Conservation (phyloP, 768 basidiomycete species). For the Sistotremastrum suecicum region DNA sequence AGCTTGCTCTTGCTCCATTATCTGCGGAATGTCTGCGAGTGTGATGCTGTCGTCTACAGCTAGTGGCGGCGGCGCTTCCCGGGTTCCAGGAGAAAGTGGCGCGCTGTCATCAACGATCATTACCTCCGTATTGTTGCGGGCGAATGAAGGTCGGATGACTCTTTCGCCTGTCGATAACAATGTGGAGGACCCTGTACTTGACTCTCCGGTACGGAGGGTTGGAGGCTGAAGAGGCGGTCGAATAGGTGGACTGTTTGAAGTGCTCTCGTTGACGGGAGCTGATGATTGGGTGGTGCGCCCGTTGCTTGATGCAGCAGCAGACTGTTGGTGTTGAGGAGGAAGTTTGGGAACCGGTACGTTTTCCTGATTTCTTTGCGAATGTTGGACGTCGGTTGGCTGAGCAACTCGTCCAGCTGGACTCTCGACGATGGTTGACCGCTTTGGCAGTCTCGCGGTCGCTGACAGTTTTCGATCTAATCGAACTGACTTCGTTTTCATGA, state of each 20-base stretch:
- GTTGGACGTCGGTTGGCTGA: conserved; percentile 48
- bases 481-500: conserved; percentile 89
- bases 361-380: conserved; percentile 26
- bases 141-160: conserved; percentile 51
- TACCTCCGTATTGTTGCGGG: conserved; percentile 72
- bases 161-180: conserved; percentile 19
- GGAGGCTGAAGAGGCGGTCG: neutral
- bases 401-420: conserved; percentile 83
- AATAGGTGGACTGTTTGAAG: neutral
- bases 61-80: conserved; percentile 19
- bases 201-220: conserved; percentile 8
- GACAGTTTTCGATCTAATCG: conserved; percentile 93
- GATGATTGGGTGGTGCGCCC: conserved; percentile 14
- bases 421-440: conserved; percentile 91
- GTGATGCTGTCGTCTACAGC: conserved; percentile 73
- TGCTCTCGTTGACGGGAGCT: conserved; percentile 1
- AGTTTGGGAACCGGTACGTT: neutral
- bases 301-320: conserved; percentile 23
- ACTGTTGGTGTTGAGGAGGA: neutral
- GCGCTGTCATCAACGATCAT: conserved; percentile 77
- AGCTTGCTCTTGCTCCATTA: conserved; percentile 86
- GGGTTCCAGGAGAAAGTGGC: conserved; percentile 54
- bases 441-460: conserved; percentile 81
- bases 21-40: conserved; percentile 84
- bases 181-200: conserved; percentile 15